Evolutionary conservation across 768 basidiomycete genomes (phyloP), one percentile per base, ranked within the genome.

Genomic region (Dioszegia aurantiaca): DNA sequence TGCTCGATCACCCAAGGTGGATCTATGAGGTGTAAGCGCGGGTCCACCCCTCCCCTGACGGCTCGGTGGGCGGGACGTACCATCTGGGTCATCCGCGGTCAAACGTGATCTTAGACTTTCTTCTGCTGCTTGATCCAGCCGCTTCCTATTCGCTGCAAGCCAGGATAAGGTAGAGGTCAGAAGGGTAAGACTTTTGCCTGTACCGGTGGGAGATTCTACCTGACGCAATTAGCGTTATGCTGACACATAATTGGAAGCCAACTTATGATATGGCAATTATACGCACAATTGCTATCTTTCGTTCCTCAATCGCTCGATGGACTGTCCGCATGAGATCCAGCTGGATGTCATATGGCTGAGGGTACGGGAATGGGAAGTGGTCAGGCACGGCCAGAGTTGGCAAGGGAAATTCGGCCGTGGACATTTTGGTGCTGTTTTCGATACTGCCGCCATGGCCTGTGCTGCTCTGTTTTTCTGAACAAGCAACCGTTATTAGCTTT

Each of bases 241-340:
- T n/a, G 6, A 8, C 40, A 5, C 9, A n/a, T 8, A 8, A 33
- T 33, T 6, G 8, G 6, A 14, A 6, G 33, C 8, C 33, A 8
- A n/a, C 9, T 8, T 42, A 42, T 42, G 9, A 42, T 5, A 16
- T 8, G 40, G 0, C n/a, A n/a, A n/a, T n/a, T 36, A 51, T 31
- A 55, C 70, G 24, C 39, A 93, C 82, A 47, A 97, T 86, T 1
- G 90, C 83, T 17, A 95, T 83, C 63, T 85, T 84, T 43, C 79
- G 79, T 0, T 78, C 64, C 73, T 93, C 90, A 43, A 95, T 87
- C 0, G 87, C 81, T 5, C 81, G 67, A 75, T 92, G 97, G 0
- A 98, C 79, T 62, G 91, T 89, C 17, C 80, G 84, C 93, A 97
- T 95, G 26, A 97, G 83, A 33, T 88, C 83, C 0, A 82, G 78